phyloP scores from a whole-genome alignment of 805 yeast species.

The Starmerella roubikii region DNA sequence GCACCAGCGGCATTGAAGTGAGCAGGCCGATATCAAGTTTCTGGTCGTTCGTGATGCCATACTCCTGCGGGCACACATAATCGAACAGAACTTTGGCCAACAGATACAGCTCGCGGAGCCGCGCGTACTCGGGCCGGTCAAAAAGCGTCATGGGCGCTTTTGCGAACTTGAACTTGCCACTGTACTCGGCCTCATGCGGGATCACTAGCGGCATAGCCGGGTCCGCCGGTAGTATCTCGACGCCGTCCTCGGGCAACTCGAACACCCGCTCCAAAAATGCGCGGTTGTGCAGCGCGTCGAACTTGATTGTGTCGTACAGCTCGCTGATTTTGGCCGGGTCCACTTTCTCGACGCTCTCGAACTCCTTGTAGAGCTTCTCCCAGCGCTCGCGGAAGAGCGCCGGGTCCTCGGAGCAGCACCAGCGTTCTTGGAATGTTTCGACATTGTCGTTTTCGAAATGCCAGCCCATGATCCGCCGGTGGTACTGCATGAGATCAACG shows the following conservation, averaged over 20 bases:
- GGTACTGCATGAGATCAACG: slow-evolving; percentile 89
- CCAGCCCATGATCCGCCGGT: slow-evolving; percentile 66
- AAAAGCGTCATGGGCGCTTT: slow-evolving; percentile 35
- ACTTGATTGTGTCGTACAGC: slow-evolving; percentile 95
- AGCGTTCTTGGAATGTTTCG: slow-evolving; percentile 51
- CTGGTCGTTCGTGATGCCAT: slow-evolving; percentile 91
- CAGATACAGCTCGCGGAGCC: slow-evolving; percentile 75
- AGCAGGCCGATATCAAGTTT: slow-evolving; percentile 89
- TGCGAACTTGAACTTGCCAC: slow-evolving; percentile 23
- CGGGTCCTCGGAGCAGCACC: slow-evolving; percentile 98
- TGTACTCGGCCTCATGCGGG: slow-evolving; percentile 23
- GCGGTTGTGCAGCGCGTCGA: slow-evolving; percentile 91
- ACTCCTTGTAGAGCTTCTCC: slow-evolving; percentile 91
- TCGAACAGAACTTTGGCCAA: slow-evolving; percentile 89
- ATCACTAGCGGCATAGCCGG: slow-evolving; percentile 23
- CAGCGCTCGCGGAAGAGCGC: slow-evolving; percentile 82
- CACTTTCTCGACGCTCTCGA: slow-evolving; percentile 79
- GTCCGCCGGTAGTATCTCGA: slow-evolving; percentile 31
- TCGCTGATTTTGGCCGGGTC: slow-evolving; percentile 96
- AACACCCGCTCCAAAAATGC: slow-evolving; percentile 76
- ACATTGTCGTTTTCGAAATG: slow-evolving; percentile 61
- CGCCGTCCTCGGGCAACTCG: slow-evolving; percentile 26
- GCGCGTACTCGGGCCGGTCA: slow-evolving; percentile 65
- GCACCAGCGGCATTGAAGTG: slow-evolving; percentile 87
- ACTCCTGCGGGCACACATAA: slow-evolving; percentile 96